Conservation (phyloP, 2,329 filamentous ascomycete species). For the Triangularia setosa region DNA sequence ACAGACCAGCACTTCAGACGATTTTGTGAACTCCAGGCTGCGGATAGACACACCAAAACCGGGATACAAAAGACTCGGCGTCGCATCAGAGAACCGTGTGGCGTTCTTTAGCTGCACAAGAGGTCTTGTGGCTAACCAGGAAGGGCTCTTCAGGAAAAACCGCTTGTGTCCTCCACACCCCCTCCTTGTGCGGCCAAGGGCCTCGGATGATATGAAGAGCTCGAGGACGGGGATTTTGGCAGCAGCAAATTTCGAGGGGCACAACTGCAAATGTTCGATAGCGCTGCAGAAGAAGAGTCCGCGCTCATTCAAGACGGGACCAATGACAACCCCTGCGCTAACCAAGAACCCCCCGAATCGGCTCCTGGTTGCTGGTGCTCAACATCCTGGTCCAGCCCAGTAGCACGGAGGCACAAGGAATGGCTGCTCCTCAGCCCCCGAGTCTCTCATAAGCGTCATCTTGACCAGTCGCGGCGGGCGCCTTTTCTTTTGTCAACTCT, state of each 20-base stretch:
- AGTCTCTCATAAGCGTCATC: slow-evolving; percentile 8
- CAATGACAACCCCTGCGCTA: neutral
- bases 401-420: neutral
- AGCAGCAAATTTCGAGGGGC: neutral
- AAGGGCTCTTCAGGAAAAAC: neutral
- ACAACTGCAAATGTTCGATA: neutral
- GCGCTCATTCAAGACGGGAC: neutral
- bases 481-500: slow-evolving; percentile 15
- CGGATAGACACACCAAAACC: neutral
- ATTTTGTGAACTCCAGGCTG: slow-evolving; percentile 3
- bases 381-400: neutral
- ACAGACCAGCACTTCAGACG: slow-evolving; percentile 8
- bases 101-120: slow-evolving; percentile 13
- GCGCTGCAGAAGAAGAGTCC: neutral
- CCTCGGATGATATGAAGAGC: neutral
- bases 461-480: neutral
- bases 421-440: slow-evolving; percentile 3
- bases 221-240: neutral
- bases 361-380: slow-evolving; percentile 5
- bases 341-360: neutral
- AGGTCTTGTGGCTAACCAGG: slow-evolving; percentile 6
- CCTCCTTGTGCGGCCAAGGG: neutral
- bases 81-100: slow-evolving; percentile 4
- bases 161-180: neutral
- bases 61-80: slow-evolving; percentile 9